Percentiles rank a stretch among this genome's conserved stretches.
These are phyloP conservation scores for Mimosa pudica DNA, from an alignment of 306 rosid genomes.

Conservation along the genomic window DNA sequence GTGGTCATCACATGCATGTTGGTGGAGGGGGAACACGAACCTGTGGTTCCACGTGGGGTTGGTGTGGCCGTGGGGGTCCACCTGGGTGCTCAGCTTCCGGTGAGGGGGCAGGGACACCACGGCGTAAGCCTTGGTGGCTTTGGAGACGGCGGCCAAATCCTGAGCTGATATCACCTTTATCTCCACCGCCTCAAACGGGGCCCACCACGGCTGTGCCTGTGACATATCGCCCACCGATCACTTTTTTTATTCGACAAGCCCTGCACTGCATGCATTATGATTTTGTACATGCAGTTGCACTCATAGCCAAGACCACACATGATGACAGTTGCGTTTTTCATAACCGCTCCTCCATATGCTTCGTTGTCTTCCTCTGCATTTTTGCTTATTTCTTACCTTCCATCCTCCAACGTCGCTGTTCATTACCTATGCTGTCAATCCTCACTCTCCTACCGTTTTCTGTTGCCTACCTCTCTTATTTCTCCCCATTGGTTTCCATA, in stretches of 20 bases:
- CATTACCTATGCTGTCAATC: too few species aligned
- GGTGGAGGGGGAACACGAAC: conserved; percentile 67
- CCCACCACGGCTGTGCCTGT: too few species aligned
- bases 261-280: too few species aligned
- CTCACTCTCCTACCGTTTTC: too few species aligned
- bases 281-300: background rate
- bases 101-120: conserved; percentile 70
- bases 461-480: too few species aligned
- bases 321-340: too few species aligned
- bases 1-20: conserved; percentile 19
- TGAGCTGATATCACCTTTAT: conserved; percentile 69
- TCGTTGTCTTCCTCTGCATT: background rate
- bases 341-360: background rate
- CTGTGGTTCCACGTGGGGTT: conserved; percentile 84
- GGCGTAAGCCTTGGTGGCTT: conserved; percentile 59
- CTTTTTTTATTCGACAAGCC: too few species aligned
- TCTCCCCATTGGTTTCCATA: too few species aligned
- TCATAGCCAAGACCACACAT: background rate
- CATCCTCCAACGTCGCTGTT: too few species aligned
- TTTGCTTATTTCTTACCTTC: background rate
- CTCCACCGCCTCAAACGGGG: conserved; percentile 55
- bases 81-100: conserved; percentile 55
- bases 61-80: conserved; percentile 55
- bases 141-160: conserved; percentile 52
- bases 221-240: too few species aligned